These are phyloP conservation scores for Leptographium wingfieldii DNA, from an alignment of 2,329 filamentous ascomycete genomes.

Conservation along the genomic window DNA sequence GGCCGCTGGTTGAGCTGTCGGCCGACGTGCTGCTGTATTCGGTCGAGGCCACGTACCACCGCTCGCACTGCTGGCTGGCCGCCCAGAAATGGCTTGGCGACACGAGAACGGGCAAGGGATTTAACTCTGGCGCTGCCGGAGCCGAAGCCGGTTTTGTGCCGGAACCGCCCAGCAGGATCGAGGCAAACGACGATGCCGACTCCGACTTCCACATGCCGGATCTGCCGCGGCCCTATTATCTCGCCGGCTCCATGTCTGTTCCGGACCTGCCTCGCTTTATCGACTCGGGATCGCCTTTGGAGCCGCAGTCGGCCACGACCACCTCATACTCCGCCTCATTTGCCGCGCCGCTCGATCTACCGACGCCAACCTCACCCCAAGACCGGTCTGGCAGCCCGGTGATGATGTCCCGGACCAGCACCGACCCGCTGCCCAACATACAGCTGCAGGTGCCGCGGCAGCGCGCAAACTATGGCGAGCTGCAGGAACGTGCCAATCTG, in stretches of 20 bases:
- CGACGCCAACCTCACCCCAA: background rate
- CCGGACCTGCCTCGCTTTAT: background rate
- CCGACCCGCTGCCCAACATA: background rate
- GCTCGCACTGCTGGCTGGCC: slow-evolving; percentile 43
- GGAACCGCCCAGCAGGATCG: too few species aligned
- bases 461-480: slow-evolving; percentile 8
- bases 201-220: background rate
- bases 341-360: too few species aligned
- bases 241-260: slow-evolving; percentile 13
- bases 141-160: too few species aligned
- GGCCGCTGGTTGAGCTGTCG: slow-evolving; percentile 43
- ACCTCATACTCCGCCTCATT: background rate
- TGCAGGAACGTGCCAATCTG: slow-evolving; percentile 14
- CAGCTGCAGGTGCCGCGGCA: slow-evolving; percentile 2
- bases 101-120: slow-evolving; percentile 8
- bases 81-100: slow-evolving; percentile 31
- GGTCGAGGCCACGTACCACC: slow-evolving; percentile 47
- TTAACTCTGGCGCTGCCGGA: slow-evolving; percentile 1
- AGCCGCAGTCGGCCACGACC: background rate
- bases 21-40: slow-evolving; percentile 48
- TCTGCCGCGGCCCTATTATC: background rate
- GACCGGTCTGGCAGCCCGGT: background rate
- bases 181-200: too few species aligned
- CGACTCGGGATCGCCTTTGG: background rate
- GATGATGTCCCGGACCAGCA: background rate